Evolutionary conservation across 2,329 filamentous ascomycete species (phyloP).

Genomic region (Trichoderma cornu-damae): DNA sequence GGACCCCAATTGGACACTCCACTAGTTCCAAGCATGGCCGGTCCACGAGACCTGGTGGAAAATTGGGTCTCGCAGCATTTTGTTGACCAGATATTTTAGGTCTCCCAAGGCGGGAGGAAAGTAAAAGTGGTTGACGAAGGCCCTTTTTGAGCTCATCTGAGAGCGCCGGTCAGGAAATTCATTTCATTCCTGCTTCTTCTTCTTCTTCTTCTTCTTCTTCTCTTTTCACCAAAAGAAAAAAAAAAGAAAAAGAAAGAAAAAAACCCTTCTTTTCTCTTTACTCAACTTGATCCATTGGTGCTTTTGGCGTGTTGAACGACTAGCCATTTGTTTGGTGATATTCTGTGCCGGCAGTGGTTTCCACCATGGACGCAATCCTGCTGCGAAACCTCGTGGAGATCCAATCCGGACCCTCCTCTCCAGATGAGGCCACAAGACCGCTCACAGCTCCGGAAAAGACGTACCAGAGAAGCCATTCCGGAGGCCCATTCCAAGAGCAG

Average conservation of each 20-base stretch:
- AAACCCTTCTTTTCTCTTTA: background rate
- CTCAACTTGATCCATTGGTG: background rate
- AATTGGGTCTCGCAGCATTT: conserved; percentile 1
- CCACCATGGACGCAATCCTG: conserved; percentile 33
- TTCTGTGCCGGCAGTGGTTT: background rate
- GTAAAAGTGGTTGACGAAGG: background rate
- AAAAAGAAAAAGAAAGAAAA: too few relatives aligned
- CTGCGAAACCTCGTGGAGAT: conserved; percentile 33
- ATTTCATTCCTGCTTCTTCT: too few relatives aligned
- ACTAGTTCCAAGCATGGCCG: conserved; percentile 5
- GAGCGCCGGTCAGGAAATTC: background rate
- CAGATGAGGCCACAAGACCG: conserved; percentile 24
- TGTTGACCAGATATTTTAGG: background rate
- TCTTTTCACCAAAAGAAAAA: too few relatives aligned
- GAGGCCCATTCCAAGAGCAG: conserved; percentile 32
- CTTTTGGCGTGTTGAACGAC: background rate
- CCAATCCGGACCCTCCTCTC: conserved; percentile 24
- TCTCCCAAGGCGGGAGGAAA: background rate
- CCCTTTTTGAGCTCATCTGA: background rate
- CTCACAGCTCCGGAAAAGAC: conserved; percentile 33
- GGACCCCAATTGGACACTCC: conserved; percentile 4
- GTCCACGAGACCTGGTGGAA: conserved; percentile 10
- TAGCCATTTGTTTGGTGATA: background rate
- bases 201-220: too few relatives aligned
- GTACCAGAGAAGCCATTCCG: conserved; percentile 37